phyloP scores from a whole-genome alignment of 768 basidiomycete genomes.

The Lentinula guzmanii region DNA sequence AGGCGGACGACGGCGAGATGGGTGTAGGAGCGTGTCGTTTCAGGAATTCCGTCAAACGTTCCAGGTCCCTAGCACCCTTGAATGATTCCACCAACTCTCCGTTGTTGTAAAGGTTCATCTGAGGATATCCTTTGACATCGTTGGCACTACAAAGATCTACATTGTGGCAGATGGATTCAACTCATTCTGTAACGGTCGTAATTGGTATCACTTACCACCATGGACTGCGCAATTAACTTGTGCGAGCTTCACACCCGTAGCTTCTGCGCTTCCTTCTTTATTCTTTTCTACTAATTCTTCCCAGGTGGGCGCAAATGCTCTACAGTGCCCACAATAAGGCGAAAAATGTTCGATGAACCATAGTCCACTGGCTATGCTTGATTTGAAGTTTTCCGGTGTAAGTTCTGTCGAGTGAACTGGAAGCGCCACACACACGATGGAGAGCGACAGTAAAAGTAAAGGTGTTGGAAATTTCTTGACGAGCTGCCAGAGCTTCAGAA shows the following conservation, averaged over 20 bases:
- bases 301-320: constrained; percentile 80
- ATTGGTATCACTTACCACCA: constrained; percentile 52
- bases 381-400: constrained; percentile 49
- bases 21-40: constrained; percentile 27
- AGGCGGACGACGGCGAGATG: constrained; percentile 12
- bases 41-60: constrained; percentile 52
- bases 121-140: constrained; percentile 65
- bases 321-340: constrained; percentile 81
- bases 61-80: constrained; percentile 44
- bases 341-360: constrained; percentile 89
- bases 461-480: background rate
- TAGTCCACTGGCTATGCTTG: constrained; percentile 46
- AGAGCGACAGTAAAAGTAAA: background rate
- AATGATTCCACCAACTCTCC: constrained; percentile 58
- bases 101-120: constrained; percentile 66
- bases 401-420: constrained; percentile 7
- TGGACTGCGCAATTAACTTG: constrained; percentile 78
- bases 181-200: background rate
- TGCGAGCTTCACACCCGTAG: constrained; percentile 52
- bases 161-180: background rate
- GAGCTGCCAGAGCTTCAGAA: constrained; percentile 6
- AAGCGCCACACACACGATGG: constrained; percentile 1
- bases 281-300: constrained; percentile 52
- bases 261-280: constrained; percentile 29
- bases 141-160: constrained; percentile 79